phyloP scores from a whole-genome alignment of 2,329 filamentous ascomycete genomes.

The Trichoderma atroviride region DNA sequence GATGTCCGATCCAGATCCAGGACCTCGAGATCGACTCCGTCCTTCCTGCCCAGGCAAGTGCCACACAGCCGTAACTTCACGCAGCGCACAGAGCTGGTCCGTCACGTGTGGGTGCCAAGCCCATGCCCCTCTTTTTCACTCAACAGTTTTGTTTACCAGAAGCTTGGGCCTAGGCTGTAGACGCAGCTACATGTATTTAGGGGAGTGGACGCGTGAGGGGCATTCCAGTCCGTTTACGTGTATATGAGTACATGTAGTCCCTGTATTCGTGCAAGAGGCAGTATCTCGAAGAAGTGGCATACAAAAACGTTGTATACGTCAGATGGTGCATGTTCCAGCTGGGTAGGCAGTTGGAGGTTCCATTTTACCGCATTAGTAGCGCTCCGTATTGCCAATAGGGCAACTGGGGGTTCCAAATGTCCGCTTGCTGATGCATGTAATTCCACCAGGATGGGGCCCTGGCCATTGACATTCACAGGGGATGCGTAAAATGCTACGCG shows the following conservation, averaged over 20 bases:
- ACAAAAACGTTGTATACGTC: not conserved
- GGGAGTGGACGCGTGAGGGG: not conserved
- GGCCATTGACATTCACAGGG: not conserved
- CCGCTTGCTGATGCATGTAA: not conserved
- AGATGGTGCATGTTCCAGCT: not conserved
- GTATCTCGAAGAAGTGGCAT: not conserved
- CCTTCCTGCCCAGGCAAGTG: constrained; percentile 5
- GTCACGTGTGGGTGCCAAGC: constrained; percentile 11
- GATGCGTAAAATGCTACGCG: constrained; percentile 22
- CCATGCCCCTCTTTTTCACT: constrained; percentile 6
- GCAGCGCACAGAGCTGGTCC: not conserved
- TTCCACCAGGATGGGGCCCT: not conserved
- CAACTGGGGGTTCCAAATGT: not conserved
- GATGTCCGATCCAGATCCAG: constrained; percentile 14
- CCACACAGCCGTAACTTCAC: constrained; percentile 2
- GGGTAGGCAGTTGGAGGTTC: not conserved
- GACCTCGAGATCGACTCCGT: constrained; percentile 9
- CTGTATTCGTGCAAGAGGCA: not conserved
- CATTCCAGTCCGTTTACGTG: not conserved
- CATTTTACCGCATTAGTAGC: not conserved
- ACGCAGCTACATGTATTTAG: not conserved
- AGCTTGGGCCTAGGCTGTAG: not conserved
- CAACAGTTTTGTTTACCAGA: not conserved
- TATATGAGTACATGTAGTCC: too few relatives aligned
- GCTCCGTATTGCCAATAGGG: not conserved